Evolutionary conservation across 306 rosid species (phyloP), one percentile per base, ranked within the genome.

Genomic region (Betula pendula): DNA sequence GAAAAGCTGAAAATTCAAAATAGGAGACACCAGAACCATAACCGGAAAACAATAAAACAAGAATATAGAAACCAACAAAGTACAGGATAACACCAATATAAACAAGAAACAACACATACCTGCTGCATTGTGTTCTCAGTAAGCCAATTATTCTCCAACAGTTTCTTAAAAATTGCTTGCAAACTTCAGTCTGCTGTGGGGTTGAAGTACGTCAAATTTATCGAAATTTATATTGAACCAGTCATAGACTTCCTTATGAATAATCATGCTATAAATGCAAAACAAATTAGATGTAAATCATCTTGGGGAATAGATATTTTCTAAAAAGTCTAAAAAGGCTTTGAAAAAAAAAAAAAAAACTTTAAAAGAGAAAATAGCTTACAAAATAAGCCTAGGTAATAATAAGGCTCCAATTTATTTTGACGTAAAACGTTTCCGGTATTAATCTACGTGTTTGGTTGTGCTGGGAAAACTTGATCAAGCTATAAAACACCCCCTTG

Each of bases 221-320:
- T 95, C 98, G 79, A 92, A 95, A 80, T 90, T 90, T 44, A 95
- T 95, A 60, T 86, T 80, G 75, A 95, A 95, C 98, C 98, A 95
- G 45, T 90, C 45, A 50, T 95, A 95, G 45, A 95, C 97, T 53
- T 92, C 86, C 78, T 75, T 89, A 77, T 95, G 98, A 85, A 92
- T 90, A 13, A 83, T n/a, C 93, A 84, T 92, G 73, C 98, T 92
- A 81, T 44, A 75, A 40, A 56, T 65, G 38, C 72, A 56, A 11
- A 56, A 56, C 33, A 24, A 24, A 55, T 24, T 10, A 56, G 33
- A 15, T 35, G 25, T 63, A 38, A 8, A 15, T 8, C 12, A 65
- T 17, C 25, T 35, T 15, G 70, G 6, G 45, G 70, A 3, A 38
- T 19, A 35, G 12, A 63, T 8, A 35, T 17, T 65, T 65, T 65